Base-by-base conservation (phyloP, 225 moss, liverwort and hornwort species). In the Physcomitrellopsis africana region DNA sequence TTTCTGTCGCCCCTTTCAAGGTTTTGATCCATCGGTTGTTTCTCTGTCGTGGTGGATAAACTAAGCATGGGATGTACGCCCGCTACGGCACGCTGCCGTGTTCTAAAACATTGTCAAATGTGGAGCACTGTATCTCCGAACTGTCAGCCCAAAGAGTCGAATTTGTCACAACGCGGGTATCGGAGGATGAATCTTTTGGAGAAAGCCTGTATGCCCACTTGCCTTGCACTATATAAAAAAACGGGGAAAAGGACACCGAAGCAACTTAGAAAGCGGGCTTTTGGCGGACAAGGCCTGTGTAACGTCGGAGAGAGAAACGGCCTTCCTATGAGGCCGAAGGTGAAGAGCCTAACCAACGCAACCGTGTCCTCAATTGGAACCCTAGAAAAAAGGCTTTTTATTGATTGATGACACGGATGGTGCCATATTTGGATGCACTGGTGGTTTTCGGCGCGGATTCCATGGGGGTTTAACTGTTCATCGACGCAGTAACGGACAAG, bases 361-460 rank as follows among this genome's bases (percentile, higher is more conserved):
- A 60, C 22, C 60, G 57, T 47, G 32, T 60, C 3, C 49, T 61
- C 54, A 65, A 45, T 29, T 60, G 0, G 65, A 29, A 41, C 60
- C 60, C 52, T 22, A 6, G 6, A 59, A 66, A 7, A 22, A 27
- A 22, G 67, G 54, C 47, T 67, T 65, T 37, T 41, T 13, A 8
- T 56, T 23, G 18, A 37, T 70, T 70, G 47, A 56, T 46, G 72
- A 61, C 61, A 13, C 61, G 20, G 67, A 72, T 53, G 41, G 72
- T 12, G 54, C n/a, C 54, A 60, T 60, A 60, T 72, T 76, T 53
- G 76, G 69, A 63, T 12, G 48, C 45, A 67, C 15, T 58, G 9
- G 63, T 47, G 11, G 10, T 0, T 24, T 12, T 3, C 11, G 16
- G 17, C 54, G 53, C 43, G 16, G 12, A 8, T 65, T 55, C 8